phyloP scores from a whole-genome alignment of 306 rosid species.

The Sicyos edulis region DNA sequence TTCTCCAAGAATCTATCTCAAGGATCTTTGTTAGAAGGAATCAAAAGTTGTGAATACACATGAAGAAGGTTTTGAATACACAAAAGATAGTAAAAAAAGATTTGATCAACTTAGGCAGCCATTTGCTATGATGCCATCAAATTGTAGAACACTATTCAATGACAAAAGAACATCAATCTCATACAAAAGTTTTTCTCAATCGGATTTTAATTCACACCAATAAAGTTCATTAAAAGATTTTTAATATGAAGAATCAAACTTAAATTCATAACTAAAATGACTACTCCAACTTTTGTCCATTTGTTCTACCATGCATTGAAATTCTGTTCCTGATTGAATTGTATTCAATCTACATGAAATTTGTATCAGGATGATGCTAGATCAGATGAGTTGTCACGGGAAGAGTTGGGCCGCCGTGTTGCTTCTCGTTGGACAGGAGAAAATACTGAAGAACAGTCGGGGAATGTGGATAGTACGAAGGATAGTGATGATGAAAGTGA shows the following conservation, averaged over 20 bases:
- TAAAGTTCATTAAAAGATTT: background rate
- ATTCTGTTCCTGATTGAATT: conserved; percentile 17
- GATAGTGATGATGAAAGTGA: conserved; percentile 39
- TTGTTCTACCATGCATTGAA: background rate
- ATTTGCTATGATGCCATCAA: background rate
- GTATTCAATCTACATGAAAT: conserved; percentile 25
- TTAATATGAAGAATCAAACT: conserved; percentile 1
- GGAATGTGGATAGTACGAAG: conserved; percentile 33
- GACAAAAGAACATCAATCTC: background rate
- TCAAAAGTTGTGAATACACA: too few species aligned
- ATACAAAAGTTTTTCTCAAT: background rate
- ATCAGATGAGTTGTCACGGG: conserved; percentile 62
- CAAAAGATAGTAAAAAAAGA: too few species aligned
- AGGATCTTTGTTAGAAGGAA: too few species aligned
- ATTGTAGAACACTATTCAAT: background rate
- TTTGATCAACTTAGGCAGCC: background rate
- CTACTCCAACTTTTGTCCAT: background rate
- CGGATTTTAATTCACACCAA: background rate
- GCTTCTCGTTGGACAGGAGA: conserved; percentile 99
- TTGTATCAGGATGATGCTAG: conserved; percentile 51
- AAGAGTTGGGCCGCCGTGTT: conserved; percentile 94
- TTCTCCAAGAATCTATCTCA: too few species aligned
- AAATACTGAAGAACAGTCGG: conserved; percentile 42
- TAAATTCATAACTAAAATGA: background rate
- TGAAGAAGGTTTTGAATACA: too few species aligned